Evolutionary conservation across 768 basidiomycete species (phyloP).

Genomic region (Pholiota molesta): DNA sequence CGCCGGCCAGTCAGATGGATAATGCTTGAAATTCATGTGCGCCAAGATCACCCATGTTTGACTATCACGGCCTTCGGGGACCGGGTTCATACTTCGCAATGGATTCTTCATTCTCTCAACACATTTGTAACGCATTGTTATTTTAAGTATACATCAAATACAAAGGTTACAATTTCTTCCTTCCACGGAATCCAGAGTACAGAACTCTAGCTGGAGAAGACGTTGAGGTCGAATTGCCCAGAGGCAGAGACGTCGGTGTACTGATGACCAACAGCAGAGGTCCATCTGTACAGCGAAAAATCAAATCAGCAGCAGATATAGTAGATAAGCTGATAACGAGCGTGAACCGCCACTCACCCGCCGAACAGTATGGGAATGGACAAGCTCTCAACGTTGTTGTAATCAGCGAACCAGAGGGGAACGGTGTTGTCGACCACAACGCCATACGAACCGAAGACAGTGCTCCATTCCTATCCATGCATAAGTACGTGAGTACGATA

Average conservation of each 20-base stretch:
- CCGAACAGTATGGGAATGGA: not conserved
- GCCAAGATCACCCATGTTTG: no score
- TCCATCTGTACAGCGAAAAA: slow-evolving; percentile 3
- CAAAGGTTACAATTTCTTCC: not conserved
- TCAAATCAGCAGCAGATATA: not conserved
- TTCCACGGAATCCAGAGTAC: no score
- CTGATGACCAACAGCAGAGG: slow-evolving; percentile 11
- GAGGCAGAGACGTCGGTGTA: slow-evolving; percentile 12
- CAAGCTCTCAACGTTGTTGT: slow-evolving; percentile 7
- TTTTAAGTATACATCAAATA: not conserved
- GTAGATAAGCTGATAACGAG: no score
- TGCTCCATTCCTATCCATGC: slow-evolving; percentile 2
- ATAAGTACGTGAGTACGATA: not conserved
- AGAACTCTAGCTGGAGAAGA: not conserved
- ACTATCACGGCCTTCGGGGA: no score
- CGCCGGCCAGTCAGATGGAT: not conserved
- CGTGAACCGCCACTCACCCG: not conserved
- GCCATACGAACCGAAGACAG: slow-evolving; percentile 7
- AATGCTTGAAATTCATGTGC: not conserved
- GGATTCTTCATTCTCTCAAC: no score
- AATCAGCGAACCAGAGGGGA: slow-evolving; percentile 11
- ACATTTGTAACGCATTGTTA: no score
- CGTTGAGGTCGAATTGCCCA: slow-evolving; percentile 4
- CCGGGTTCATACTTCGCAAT: no score
- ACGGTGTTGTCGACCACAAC: slow-evolving; percentile 6